These are phyloP conservation scores for Cucurbitaria berberidis DNA, from an alignment of 2,329 filamentous ascomycete genomes.

Conservation along the genomic window DNA sequence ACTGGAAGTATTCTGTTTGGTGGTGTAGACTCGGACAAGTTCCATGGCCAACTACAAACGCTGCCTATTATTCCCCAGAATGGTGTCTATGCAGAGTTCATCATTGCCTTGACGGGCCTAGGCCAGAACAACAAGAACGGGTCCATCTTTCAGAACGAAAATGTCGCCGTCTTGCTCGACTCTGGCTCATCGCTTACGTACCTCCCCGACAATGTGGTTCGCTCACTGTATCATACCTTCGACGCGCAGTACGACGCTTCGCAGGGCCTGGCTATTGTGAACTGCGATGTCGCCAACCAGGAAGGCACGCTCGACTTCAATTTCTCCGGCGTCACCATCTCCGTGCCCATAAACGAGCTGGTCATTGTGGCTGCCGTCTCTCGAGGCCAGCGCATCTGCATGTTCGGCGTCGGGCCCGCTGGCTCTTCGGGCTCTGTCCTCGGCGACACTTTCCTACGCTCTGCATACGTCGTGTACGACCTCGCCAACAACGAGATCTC, in stretches of 20 bases:
- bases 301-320: slow-evolving; percentile 62
- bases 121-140: slow-evolving; percentile 51
- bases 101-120: slow-evolving; percentile 59
- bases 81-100: slow-evolving; percentile 59
- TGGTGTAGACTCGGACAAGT: slow-evolving; percentile 80
- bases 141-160: slow-evolving; percentile 52
- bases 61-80: slow-evolving; percentile 63
- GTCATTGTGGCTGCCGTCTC: slow-evolving; percentile 58
- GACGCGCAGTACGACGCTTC: slow-evolving; percentile 50
- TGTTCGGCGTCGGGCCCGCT: slow-evolving; percentile 58
- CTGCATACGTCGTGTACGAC: slow-evolving; percentile 69
- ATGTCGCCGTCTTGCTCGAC: slow-evolving; percentile 69
- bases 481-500: slow-evolving; percentile 66
- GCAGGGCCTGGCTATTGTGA: slow-evolving; percentile 57
- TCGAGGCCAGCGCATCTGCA: slow-evolving; percentile 52
- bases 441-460: slow-evolving; percentile 68
- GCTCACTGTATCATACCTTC: slow-evolving; percentile 50
- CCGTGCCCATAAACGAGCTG: slow-evolving; percentile 62
- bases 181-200: slow-evolving; percentile 77
- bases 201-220: slow-evolving; percentile 66
- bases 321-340: slow-evolving; percentile 62
- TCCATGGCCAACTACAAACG: slow-evolving; percentile 65
- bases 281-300: slow-evolving; percentile 59
- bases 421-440: slow-evolving; percentile 58
- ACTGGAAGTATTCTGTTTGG: slow-evolving; percentile 79